These are phyloP conservation scores for Trichoderma sp. DNA, from an alignment of 2,329 filamentous ascomycete species.

Conservation along the genomic window DNA sequence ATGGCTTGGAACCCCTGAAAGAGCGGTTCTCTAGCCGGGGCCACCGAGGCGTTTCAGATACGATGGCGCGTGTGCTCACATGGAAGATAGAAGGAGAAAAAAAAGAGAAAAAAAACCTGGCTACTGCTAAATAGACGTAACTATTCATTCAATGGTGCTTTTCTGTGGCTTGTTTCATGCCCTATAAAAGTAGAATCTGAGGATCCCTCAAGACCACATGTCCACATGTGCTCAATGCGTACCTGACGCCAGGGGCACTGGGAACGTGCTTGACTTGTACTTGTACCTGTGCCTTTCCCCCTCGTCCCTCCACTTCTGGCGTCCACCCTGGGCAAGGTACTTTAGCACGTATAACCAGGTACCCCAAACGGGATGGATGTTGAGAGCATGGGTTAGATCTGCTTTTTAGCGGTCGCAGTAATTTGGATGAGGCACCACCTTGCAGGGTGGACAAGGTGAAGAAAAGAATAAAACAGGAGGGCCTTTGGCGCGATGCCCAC, in stretches of 20 bases:
- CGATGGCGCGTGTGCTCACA: slow-evolving; percentile 14
- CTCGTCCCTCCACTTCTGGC: background rate
- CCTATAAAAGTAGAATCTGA: background rate
- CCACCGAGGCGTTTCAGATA: slow-evolving; percentile 25
- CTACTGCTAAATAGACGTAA: background rate
- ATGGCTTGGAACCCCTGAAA: slow-evolving; percentile 15
- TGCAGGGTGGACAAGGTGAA: background rate
- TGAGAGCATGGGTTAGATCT: slow-evolving; percentile 7
- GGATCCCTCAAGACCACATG: background rate
- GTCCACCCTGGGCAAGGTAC: slow-evolving; percentile 1
- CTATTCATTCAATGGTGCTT: background rate
- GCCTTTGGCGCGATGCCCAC: background rate
- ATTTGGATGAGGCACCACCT: background rate
- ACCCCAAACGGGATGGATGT: slow-evolving; percentile 9
- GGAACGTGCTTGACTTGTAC: background rate
- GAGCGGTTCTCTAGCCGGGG: slow-evolving; percentile 19
- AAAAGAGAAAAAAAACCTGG: background rate
- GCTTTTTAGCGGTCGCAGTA: background rate
- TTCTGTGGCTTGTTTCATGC: background rate
- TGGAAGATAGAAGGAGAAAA: background rate
- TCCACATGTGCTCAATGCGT: background rate
- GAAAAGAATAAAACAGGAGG: background rate
- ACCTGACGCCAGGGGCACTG: slow-evolving; percentile 7
- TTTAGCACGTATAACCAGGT: background rate
- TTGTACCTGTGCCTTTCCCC: background rate